Evolutionary conservation across 2,329 filamentous ascomycete genomes (phyloP).

Genomic region (Cytospora paraplurivora): DNA sequence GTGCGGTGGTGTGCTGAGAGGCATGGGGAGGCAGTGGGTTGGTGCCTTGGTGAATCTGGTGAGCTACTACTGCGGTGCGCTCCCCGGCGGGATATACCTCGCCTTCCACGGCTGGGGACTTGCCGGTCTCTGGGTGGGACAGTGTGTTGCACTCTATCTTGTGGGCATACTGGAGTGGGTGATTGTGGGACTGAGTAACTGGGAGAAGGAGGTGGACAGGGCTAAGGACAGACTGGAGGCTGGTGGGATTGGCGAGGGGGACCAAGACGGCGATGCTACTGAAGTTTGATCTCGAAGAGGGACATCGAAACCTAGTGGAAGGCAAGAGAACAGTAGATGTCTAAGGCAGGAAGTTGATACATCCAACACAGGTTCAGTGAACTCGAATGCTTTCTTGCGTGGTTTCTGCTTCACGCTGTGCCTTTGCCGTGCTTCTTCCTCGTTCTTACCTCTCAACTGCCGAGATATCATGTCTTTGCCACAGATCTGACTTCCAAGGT

Average conservation of each 20-base stretch:
- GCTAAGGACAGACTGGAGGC: constrained; percentile 72
- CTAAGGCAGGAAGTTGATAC: background rate
- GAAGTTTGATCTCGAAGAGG: background rate
- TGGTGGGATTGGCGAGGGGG: constrained; percentile 31
- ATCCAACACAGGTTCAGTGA: background rate
- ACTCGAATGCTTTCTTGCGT: background rate
- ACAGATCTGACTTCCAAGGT: no score
- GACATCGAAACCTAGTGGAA: accelerated
- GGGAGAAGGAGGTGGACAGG: constrained; percentile 71
- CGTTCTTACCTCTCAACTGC: background rate
- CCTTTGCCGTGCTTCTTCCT: background rate
- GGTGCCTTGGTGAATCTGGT: constrained; percentile 80
- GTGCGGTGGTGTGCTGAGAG: constrained; percentile 77
- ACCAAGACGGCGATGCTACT: background rate
- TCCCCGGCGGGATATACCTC: constrained; percentile 81
- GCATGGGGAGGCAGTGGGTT: constrained; percentile 85
- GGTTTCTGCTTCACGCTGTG: background rate
- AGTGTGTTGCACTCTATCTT: constrained; percentile 78
- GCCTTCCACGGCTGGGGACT: constrained; percentile 87
- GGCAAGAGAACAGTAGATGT: background rate
- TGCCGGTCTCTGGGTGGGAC: constrained; percentile 78
- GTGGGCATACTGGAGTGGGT: constrained; percentile 79
- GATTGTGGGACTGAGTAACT: constrained; percentile 76
- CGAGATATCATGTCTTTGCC: background rate
- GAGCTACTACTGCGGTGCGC: constrained; percentile 80